These are phyloP conservation scores for Populus hybrid DNA, from an alignment of 441 rosid genomes.

Conservation along the genomic window DNA sequence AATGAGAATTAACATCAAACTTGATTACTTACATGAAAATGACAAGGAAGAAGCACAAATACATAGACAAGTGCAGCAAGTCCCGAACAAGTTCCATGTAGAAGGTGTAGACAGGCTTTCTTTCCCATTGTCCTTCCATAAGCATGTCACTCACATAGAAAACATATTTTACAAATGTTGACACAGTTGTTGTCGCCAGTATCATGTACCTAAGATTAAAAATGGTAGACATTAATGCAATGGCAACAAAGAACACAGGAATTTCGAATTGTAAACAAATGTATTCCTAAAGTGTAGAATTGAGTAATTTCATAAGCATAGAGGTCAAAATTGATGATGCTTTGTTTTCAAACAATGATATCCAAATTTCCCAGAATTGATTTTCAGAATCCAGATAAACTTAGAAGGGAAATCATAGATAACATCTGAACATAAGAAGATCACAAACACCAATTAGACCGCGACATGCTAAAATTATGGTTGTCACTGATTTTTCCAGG, in stretches of 20 bases:
- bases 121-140: slow-evolving; percentile 99
- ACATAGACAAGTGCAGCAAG: slow-evolving; percentile 93
- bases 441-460: not conserved
- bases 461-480: not conserved
- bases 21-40: slow-evolving; percentile 78
- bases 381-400: too few species aligned
- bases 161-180: slow-evolving; percentile 79
- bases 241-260: too few species aligned
- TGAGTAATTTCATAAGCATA: too few species aligned
- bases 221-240: too few species aligned
- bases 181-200: slow-evolving; percentile 82
- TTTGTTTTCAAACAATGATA: too few species aligned
- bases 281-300: too few species aligned
- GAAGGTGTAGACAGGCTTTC: slow-evolving; percentile 88
- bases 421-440: not conserved
- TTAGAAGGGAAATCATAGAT: not conserved
- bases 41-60: slow-evolving; percentile 87
- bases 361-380: too few species aligned
- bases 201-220: slow-evolving; percentile 72
- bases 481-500: not conserved
- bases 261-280: too few species aligned
- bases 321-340: too few species aligned
- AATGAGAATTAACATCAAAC: not conserved
- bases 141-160: slow-evolving; percentile 96
- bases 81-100: slow-evolving; percentile 93